phyloP scores from a whole-genome alignment of 176 grass and related monocot species.

The Carex parvula region DNA sequence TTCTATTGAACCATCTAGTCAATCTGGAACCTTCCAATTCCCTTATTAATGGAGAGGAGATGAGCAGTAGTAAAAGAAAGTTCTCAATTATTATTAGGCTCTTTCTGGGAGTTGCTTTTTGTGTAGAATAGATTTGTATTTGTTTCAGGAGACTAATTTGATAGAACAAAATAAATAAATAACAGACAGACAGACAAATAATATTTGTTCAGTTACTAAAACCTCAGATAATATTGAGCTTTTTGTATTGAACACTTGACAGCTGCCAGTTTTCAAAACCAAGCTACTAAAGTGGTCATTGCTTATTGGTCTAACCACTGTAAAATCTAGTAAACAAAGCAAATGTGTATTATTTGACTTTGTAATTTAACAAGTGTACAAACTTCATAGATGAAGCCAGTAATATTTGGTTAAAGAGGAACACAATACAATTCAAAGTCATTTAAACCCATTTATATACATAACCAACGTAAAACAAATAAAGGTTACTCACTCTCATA shows the following conservation, averaged over 20 bases:
- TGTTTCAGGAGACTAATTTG: background rate
- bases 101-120: background rate
- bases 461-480: constrained; percentile 22
- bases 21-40: background rate
- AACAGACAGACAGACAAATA: background rate
- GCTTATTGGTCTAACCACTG: background rate
- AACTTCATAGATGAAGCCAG: constrained; percentile 42
- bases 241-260: background rate
- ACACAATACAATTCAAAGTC: constrained; percentile 45
- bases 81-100: background rate
- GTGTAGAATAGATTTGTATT: background rate
- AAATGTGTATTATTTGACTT: background rate
- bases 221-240: background rate
- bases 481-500: constrained; percentile 70
- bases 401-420: background rate
- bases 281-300: background rate
- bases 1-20: background rate
- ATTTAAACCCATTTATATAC: constrained; percentile 31
- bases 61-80: background rate
- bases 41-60: background rate
- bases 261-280: background rate
- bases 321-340: background rate
- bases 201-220: background rate
- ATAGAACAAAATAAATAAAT: background rate
- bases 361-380: constrained; percentile 24